Evolutionary conservation across 2,329 filamentous ascomycete genomes (phyloP).

Genomic region (Fusarium staphyleae): DNA sequence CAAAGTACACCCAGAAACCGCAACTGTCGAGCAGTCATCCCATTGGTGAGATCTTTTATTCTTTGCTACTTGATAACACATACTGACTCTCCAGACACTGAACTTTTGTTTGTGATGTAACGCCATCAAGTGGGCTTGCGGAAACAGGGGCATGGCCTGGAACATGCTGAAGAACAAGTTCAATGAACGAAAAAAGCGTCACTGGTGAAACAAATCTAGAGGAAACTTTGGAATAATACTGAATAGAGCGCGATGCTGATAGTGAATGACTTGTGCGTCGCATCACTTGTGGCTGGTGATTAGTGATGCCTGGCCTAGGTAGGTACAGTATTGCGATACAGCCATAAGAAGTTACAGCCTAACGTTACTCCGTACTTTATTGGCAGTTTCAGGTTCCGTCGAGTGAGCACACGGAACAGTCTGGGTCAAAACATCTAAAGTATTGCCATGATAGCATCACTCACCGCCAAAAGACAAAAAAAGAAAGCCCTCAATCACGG

Average conservation of each 20-base stretch:
- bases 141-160: constrained; percentile 61
- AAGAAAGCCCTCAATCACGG: constrained; percentile 10
- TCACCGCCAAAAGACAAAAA: constrained; percentile 1
- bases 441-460: no score
- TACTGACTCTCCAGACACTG: constrained; percentile 58
- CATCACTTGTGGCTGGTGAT: not conserved
- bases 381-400: no score
- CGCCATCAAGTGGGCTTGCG: constrained; percentile 20
- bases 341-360: no score
- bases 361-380: no score
- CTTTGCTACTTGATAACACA: no score
- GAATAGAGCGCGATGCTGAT: no score
- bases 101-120: constrained; percentile 72
- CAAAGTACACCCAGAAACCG: constrained; percentile 92
- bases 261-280: not conserved
- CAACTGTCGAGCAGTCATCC: constrained; percentile 97
- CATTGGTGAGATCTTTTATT: constrained; percentile 70
- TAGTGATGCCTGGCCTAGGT: not conserved
- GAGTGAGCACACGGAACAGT: no score
- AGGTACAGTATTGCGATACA: no score
- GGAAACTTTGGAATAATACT: not conserved
- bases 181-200: constrained; percentile 1
- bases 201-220: constrained; percentile 50
- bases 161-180: constrained; percentile 3
- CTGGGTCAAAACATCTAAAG: no score